Evolutionary conservation across 257 asterid genomes (phyloP).

Genomic region (Solanum arcanum): DNA sequence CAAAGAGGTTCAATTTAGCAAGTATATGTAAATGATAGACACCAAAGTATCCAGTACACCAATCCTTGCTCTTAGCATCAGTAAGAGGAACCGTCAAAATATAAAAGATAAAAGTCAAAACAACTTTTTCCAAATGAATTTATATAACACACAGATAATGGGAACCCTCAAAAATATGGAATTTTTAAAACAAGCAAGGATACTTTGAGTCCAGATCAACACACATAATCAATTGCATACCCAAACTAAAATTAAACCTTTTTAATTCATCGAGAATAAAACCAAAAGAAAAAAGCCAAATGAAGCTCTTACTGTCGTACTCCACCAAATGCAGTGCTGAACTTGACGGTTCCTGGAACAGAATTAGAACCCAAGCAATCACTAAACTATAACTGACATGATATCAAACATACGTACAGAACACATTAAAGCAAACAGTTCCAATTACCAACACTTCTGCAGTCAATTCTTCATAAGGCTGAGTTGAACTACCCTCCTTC

Average conservation of each 20-base stretch:
- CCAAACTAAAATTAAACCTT: neutral
- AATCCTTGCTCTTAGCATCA: neutral
- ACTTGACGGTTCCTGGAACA: constrained; percentile 36
- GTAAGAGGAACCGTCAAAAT: neutral
- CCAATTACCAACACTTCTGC: constrained; percentile 52
- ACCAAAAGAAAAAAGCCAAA: neutral
- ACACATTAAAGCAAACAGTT: neutral
- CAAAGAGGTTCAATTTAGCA: neutral
- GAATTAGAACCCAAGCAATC: neutral
- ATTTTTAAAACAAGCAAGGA: neutral
- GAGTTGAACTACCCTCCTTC: constrained; percentile 46
- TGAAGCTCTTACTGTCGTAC: constrained; percentile 53
- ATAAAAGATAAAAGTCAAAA: neutral
- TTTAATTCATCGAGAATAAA: neutral
- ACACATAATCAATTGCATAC: neutral
- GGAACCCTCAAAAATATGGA: neutral
- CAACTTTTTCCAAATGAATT: neutral
- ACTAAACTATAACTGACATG: neutral
- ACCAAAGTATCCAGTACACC: neutral
- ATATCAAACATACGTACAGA: neutral
- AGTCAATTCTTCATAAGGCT: constrained; percentile 45
- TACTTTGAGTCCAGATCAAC: neutral
- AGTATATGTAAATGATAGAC: neutral
- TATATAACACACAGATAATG: neutral
- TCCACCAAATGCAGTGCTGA: constrained; percentile 47